These are phyloP conservation scores for Lodderomyces beijingensis DNA, from an alignment of 1,139 yeast genomes.

Conservation along the genomic window DNA sequence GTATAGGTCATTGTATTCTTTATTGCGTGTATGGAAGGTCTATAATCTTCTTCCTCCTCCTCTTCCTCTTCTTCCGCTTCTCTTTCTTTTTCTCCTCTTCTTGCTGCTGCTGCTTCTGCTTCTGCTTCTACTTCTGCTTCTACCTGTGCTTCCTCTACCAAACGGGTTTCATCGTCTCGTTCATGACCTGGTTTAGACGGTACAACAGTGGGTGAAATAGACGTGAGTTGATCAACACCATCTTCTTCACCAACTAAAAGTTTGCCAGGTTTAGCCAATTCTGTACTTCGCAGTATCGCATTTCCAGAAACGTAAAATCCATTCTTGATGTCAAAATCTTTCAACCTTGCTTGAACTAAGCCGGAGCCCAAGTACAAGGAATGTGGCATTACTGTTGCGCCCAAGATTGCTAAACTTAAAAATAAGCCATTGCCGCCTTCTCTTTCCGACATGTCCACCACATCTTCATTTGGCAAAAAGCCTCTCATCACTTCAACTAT, in stretches of 20 bases:
- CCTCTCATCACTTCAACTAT: slow-evolving; percentile 61
- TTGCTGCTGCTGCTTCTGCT: slow-evolving; percentile 27
- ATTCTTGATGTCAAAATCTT: slow-evolving; percentile 70
- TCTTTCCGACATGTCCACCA: slow-evolving; percentile 54
- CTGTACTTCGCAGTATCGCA: slow-evolving; percentile 1
- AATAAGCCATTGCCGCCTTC: slow-evolving; percentile 72
- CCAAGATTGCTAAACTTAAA: slow-evolving; percentile 83
- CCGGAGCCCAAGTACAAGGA: slow-evolving; percentile 90
- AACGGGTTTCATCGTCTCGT: slow-evolving; percentile 5
- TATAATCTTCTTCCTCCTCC: slow-evolving; percentile 39
- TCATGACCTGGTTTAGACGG: slow-evolving; percentile 20
- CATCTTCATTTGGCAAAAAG: slow-evolving; percentile 69
- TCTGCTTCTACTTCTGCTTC: slow-evolving; percentile 11
- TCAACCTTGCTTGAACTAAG: slow-evolving; percentile 82
- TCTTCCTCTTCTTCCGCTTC: slow-evolving; percentile 11
- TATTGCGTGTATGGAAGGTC: slow-evolving; percentile 66
- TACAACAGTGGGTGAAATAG: slow-evolving; percentile 3
- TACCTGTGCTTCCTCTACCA: slow-evolving; percentile 12
- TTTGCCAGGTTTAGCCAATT: slow-evolving; percentile 4
- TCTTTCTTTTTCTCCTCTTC: slow-evolving; percentile 13
- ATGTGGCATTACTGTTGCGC: slow-evolving; percentile 99
- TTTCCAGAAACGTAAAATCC: slow-evolving; percentile 42
- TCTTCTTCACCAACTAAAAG: slow-evolving; percentile 1
- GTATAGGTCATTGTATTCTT: slow-evolving; percentile 65
- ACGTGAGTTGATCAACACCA: not conserved